Evolutionary conservation across 2,329 filamentous ascomycete species (phyloP), one percentile per base, ranked within the genome.

Genomic region (Xylariaceae sp.): DNA sequence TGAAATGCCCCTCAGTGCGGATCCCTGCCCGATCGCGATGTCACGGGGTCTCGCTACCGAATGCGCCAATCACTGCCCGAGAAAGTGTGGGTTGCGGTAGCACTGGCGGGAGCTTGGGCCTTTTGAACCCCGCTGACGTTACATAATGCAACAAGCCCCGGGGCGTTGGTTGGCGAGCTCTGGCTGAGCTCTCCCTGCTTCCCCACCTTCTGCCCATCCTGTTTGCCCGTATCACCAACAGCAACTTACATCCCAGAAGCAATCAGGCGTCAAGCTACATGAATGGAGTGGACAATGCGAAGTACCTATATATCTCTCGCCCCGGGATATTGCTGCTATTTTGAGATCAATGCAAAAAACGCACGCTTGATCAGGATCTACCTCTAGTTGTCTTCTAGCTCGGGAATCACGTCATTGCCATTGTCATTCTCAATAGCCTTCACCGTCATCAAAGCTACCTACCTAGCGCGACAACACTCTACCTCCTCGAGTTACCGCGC

Each of bases 21-120:
- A 53, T 45, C 58, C 56, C 19, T 54, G 53, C 43, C 40, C 40
- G 49, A 49, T 60, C 59, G 59, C 59, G 59, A 56, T 56, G 53
- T 61, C 59, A 61, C 59, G 59, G 49, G 59, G 44, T 58, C 55
- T 55, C 21, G 47, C 53, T 50, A 47, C 21, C 18, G 36, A 19
- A 34, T 42, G 16, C n/a, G 26, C 58, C 58, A 60, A 60, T 60
- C 21, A 36, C n/a, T 12, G 40, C 15, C 12, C 10, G 34, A 7
- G 19, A 15, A 45, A 26, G 41, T 37, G 47, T 48, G 43, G 41
- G 15, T 30, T n/a, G 5, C 19, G 47, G 50, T 50, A 40, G 56
- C 22, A 30, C 32, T 26, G 5, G 13, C 6, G 43, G 57, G 50
- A 60, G 55, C 58, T 60, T 57, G 55, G 50, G 51, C 53, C 47